Conservation (phyloP, 148 eudicot genomes). For the Arctostaphylos glauca region DNA sequence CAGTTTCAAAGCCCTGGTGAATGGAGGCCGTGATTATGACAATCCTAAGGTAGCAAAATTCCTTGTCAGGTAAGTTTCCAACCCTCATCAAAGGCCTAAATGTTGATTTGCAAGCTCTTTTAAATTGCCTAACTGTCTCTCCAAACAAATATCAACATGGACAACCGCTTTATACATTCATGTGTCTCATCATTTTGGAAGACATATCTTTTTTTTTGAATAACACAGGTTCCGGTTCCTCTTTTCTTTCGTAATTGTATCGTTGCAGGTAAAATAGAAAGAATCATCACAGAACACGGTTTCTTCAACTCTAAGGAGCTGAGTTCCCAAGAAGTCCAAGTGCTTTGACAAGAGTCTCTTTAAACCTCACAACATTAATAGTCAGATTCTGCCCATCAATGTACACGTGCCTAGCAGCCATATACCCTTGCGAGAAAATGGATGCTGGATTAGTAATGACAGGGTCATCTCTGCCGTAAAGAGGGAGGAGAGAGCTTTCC, state of each 20-base stretch:
- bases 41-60: no score
- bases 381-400: slow-evolving; percentile 51
- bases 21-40: no score
- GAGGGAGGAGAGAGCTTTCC: slow-evolving; percentile 50
- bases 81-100: neutral
- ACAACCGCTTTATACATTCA: neutral
- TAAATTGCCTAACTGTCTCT: neutral
- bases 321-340: slow-evolving; percentile 28
- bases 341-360: slow-evolving; percentile 46
- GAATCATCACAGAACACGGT: neutral
- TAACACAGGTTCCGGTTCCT: neutral
- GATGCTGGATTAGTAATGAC: slow-evolving; percentile 34
- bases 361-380: slow-evolving; percentile 40
- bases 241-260: neutral
- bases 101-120: slow-evolving; percentile 46
- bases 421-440: slow-evolving; percentile 12
- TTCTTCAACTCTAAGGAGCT: neutral
- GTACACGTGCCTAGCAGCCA: slow-evolving; percentile 38
- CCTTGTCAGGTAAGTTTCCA: no score
- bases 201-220: neutral
- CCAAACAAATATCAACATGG: neutral
- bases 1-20: no score
- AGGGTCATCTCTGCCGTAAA: slow-evolving; percentile 43
- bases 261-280: neutral
- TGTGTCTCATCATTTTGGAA: neutral